Evolutionary conservation across 1,139 yeast genomes (phyloP).

Genomic region (Debaryomycetaceae sp.): DNA sequence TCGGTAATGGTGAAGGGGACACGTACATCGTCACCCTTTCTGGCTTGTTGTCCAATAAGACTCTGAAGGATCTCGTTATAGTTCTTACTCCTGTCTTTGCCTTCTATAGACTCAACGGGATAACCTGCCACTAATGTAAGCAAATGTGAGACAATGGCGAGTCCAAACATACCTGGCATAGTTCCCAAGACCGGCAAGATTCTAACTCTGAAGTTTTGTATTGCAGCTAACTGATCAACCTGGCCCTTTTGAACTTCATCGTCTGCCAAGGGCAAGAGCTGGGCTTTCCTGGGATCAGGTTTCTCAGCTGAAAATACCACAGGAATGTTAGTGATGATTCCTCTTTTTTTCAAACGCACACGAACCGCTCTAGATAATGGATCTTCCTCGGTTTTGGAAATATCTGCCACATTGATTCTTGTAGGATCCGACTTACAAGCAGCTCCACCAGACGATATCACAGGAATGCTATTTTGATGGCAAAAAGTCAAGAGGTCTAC

Average conservation of each 20-base stretch:
- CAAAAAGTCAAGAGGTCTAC: constrained; percentile 82
- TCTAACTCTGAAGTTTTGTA: constrained; percentile 86
- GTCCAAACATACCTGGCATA: constrained; percentile 94
- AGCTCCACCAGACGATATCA: constrained; percentile 93
- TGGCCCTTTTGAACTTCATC: constrained; percentile 75
- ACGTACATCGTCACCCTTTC: constrained; percentile 70
- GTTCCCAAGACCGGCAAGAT: constrained; percentile 94
- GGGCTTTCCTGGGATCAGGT: constrained; percentile 93
- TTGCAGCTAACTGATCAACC: constrained; percentile 82
- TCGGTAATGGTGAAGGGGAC: constrained; percentile 72
- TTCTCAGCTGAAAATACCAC: constrained; percentile 92
- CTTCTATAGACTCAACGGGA: constrained; percentile 84
- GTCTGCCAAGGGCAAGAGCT: constrained; percentile 76
- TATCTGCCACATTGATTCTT: constrained; percentile 41
- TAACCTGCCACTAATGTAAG: constrained; percentile 80
- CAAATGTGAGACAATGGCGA: constrained; percentile 81
- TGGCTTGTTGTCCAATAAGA: constrained; percentile 80
- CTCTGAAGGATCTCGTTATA: constrained; percentile 82
- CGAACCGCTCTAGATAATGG: constrained; percentile 88
- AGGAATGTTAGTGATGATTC: constrained; percentile 73
- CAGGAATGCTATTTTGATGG: constrained; percentile 52
- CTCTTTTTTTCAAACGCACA: constrained; percentile 73
- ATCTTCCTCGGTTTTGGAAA: constrained; percentile 75
- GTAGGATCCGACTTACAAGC: constrained; percentile 65
- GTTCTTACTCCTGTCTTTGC: constrained; percentile 80